Percentiles rank a stretch among this genome's conserved stretches.
Evolutionary conservation across 495 filamentous ascomycete genomes (phyloP).

Genomic region (Podospora didyma): DNA sequence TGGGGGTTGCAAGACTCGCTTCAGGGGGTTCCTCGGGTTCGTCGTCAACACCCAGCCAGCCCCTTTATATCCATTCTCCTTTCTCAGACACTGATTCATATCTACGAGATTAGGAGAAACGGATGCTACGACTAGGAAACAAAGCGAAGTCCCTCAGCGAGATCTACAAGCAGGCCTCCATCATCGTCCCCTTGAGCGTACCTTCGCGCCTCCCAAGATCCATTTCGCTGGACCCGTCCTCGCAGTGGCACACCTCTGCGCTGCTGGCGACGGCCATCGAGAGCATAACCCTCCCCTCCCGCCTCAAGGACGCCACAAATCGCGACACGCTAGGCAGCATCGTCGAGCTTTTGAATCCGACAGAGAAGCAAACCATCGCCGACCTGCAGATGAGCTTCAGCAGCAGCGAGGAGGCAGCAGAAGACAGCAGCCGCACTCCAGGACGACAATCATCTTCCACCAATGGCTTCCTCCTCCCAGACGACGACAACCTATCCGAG

Average conservation of each 20-base stretch:
- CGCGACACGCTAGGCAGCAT: slow-evolving; percentile 57
- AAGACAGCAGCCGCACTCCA: no score
- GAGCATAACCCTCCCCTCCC: slow-evolving; percentile 70
- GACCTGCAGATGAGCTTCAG: slow-evolving; percentile 57
- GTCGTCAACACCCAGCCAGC: slow-evolving; percentile 17
- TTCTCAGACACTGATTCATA: neutral
- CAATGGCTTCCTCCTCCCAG: no score
- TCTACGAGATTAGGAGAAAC: slow-evolving; percentile 2
- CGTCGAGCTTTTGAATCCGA: slow-evolving; percentile 66
- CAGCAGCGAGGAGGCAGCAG: no score
- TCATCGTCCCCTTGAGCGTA: slow-evolving; percentile 74
- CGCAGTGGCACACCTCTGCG: slow-evolving; percentile 78
- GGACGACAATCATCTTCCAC: no score
- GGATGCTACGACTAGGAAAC: slow-evolving; percentile 54
- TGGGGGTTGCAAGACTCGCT: slow-evolving; percentile 73
- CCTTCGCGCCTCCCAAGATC: slow-evolving; percentile 57
- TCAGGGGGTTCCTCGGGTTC: slow-evolving; percentile 54
- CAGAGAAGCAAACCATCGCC: slow-evolving; percentile 76
- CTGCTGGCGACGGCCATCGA: slow-evolving; percentile 77
- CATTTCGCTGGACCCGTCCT: slow-evolving; percentile 59
- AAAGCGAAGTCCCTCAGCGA: slow-evolving; percentile 64
- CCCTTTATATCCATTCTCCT: neutral
- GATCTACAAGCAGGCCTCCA: slow-evolving; percentile 63
- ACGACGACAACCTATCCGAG: slow-evolving; percentile 20
- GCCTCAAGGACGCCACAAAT: slow-evolving; percentile 54